These are phyloP conservation scores for Aspergillus puulaauensis DNA, from an alignment of 2,329 filamentous ascomycete genomes.

Conservation along the genomic window DNA sequence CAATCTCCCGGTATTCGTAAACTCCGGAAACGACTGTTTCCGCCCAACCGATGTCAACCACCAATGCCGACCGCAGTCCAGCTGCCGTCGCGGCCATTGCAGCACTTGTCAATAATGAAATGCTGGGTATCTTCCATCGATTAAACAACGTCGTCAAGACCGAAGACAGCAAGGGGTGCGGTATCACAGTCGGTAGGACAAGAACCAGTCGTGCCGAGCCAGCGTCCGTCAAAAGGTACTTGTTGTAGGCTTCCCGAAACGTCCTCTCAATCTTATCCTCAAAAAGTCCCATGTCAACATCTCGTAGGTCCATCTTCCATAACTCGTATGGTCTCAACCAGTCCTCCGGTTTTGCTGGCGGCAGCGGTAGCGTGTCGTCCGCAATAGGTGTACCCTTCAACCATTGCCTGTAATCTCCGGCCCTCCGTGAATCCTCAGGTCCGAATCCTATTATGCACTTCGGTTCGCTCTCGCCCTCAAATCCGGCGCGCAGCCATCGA, in stretches of 20 bases:
- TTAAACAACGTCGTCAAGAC: slow-evolving; percentile 76
- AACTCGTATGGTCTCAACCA: slow-evolving; percentile 62
- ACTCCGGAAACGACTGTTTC: slow-evolving; percentile 84
- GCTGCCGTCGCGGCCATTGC: slow-evolving; percentile 74
- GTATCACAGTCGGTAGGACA: slow-evolving; percentile 73
- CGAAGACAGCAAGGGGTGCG: slow-evolving; percentile 73
- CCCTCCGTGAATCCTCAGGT: slow-evolving; percentile 72
- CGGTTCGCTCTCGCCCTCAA: slow-evolving; percentile 78
- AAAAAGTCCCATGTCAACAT: slow-evolving; percentile 73
- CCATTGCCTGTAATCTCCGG: slow-evolving; percentile 80
- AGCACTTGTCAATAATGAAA: slow-evolving; percentile 77
- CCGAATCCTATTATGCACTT: slow-evolving; percentile 70
- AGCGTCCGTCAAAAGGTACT: slow-evolving; percentile 61
- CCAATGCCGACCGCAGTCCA: slow-evolving; percentile 78
- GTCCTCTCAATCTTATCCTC: slow-evolving; percentile 84
- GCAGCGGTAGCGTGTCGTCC: slow-evolving; percentile 37
- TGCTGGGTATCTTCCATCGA: slow-evolving; percentile 73
- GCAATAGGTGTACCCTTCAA: slow-evolving; percentile 52
- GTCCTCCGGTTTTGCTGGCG: slow-evolving; percentile 30
- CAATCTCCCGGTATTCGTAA: slow-evolving; percentile 86
- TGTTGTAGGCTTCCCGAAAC: slow-evolving; percentile 77
- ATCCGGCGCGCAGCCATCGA: slow-evolving; percentile 75
- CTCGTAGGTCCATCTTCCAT: slow-evolving; percentile 73
- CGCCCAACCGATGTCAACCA: slow-evolving; percentile 89
- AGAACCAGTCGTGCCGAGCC: slow-evolving; percentile 73